Base-by-base conservation (phyloP, 805 yeast genomes). In the Barnettozyma populi region DNA sequence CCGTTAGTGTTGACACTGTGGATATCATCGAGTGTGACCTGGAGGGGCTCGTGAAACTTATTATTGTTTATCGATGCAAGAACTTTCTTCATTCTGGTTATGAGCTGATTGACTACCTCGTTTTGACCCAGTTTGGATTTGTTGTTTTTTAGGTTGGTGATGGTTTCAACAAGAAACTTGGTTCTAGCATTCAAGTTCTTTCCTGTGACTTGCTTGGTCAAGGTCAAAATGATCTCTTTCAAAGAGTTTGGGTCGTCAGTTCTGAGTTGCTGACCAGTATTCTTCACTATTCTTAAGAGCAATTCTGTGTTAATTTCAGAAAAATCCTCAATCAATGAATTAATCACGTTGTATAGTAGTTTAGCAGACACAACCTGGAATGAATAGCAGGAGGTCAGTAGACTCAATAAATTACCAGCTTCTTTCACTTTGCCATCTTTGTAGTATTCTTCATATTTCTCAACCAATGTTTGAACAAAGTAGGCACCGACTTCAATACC, bases 401-500 rank as follows among this genome's bases (percentile, higher is more conserved):
- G 68, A 1, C 90, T 78, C n/a, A 86, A 66, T 45, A 88, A 61
- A 59, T 92, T 92, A 16, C 79, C 71, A 4, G 82, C 73, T 52
- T 79, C 80, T 51, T 75, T 76, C n/a, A 65, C 53, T 7, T 65
- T 68, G 44, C 73, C 75, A 5, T 64, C 64, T 5, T 66, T 60
- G 36, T 74, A 69, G 45, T 57, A 63, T 3, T 57, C 57, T 34
- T 84, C 82, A 56, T 86, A 80, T 47, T 71, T 74, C 51, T 87
- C 96, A n/a, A 90, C 86, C 47, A 86, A 61, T 0, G 79, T 72
- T 61, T 94, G 99, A 31, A 90, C 73, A 50, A 90, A 84, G 55
- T 71, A 77, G 0, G 97, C 99, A 50, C 96, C 97, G 63, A 89
- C 85, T 52, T 89, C 96, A 35, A 82, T 79, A 19, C 99, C 98